phyloP scores from a whole-genome alignment of 2,329 filamentous ascomycete genomes.

The Penicillium fuscoglaucum region DNA sequence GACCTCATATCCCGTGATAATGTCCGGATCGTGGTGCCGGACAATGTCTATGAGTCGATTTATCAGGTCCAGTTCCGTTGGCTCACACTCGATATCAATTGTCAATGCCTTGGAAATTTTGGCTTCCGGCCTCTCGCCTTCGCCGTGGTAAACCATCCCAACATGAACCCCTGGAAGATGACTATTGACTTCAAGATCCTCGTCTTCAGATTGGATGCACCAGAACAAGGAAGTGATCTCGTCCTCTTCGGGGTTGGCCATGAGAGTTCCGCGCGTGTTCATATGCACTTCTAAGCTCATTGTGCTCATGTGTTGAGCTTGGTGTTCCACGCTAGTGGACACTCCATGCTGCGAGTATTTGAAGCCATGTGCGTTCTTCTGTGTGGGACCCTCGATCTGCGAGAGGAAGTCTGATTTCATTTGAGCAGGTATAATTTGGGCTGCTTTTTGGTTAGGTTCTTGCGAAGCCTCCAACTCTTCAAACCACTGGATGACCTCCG shows the following conservation, averaged over 20 bases:
- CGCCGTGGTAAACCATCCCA: slow-evolving; percentile 72
- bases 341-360: slow-evolving; percentile 78
- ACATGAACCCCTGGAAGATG: slow-evolving; percentile 55
- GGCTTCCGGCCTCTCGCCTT: slow-evolving; percentile 58
- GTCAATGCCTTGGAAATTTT: slow-evolving; percentile 63
- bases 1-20: slow-evolving; percentile 92
- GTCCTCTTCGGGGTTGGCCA: slow-evolving; percentile 88
- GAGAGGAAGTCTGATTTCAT: slow-evolving; percentile 56
- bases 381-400: slow-evolving; percentile 86
- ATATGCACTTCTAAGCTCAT: slow-evolving; percentile 94
- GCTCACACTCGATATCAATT: slow-evolving; percentile 70
- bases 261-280: slow-evolving; percentile 76
- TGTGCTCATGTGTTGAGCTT: slow-evolving; percentile 91
- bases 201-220: slow-evolving; percentile 77
- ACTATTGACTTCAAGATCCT: slow-evolving; percentile 53
- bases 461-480: slow-evolving; percentile 34
- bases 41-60: slow-evolving; percentile 86
- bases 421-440: slow-evolving; percentile 14
- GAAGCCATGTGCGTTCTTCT: slow-evolving; percentile 76
- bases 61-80: slow-evolving; percentile 79
- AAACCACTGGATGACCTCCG: slow-evolving; percentile 71
- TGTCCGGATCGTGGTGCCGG: slow-evolving; percentile 79
- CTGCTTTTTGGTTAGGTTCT: slow-evolving; percentile 10
- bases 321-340: slow-evolving; percentile 75
- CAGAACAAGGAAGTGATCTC: slow-evolving; percentile 88